Percentiles rank a stretch among this genome's conserved stretches.
These are phyloP conservation scores for Cajanus cajan DNA, from an alignment of 306 rosid genomes.

Conservation along the genomic window DNA sequence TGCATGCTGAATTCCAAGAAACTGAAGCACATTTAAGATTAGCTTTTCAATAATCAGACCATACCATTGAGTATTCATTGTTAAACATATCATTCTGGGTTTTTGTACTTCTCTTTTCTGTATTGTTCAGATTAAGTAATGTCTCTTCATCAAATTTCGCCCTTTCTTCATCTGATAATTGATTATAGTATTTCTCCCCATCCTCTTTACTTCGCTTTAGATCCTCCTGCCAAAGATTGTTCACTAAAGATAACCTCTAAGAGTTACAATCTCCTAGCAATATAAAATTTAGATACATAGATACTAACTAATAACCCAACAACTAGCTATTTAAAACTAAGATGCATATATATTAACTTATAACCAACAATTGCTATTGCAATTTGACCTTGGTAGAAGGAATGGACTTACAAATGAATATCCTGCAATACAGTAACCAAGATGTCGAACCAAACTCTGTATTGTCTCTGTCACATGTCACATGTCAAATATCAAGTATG, in stretches of 20 bases:
- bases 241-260: neutral
- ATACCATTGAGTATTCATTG: slow-evolving; percentile 71
- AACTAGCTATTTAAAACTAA: neutral
- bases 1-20: slow-evolving; percentile 18
- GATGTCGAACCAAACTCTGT: slow-evolving; percentile 29
- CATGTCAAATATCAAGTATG: neutral
- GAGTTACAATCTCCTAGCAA: neutral
- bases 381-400: neutral
- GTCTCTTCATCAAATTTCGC: slow-evolving; percentile 40
- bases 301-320: neutral
- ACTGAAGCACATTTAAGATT: neutral
- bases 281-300: neutral
- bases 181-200: slow-evolving; percentile 31
- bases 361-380: neutral
- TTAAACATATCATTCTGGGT: slow-evolving; percentile 60
- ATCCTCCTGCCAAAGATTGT: slow-evolving; percentile 27
- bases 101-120: slow-evolving; percentile 50
- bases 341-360: neutral
- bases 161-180: slow-evolving; percentile 36
- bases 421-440: slow-evolving; percentile 13
- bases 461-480: slow-evolving; percentile 34
- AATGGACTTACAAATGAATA: slow-evolving; percentile 34
- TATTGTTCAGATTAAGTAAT: slow-evolving; percentile 67
- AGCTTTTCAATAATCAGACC: slow-evolving; percentile 8
- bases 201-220: slow-evolving; percentile 25